Percentiles rank a stretch among this genome's conserved stretches.
These are phyloP conservation scores for Blastobotrys persicus DNA, from an alignment of 1,139 yeast genomes.

Conservation along the genomic window DNA sequence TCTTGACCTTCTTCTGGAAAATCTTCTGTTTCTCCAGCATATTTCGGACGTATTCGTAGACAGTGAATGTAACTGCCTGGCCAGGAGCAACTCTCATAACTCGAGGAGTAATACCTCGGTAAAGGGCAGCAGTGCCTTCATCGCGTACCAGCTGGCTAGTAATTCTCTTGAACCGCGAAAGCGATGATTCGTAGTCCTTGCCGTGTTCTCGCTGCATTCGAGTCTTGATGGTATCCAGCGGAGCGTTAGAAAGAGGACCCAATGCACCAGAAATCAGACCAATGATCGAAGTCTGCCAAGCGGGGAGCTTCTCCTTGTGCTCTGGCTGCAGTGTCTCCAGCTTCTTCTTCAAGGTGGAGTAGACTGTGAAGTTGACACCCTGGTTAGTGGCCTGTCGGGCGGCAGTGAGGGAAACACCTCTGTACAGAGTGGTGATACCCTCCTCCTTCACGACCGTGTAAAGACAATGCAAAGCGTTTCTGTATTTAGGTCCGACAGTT, in stretches of 20 bases:
- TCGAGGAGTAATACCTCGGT: constrained; percentile 97
- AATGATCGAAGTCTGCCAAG: constrained; percentile 90
- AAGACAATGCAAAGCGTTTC: constrained; percentile 90
- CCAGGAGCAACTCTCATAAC: constrained; percentile 99
- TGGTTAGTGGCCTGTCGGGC: constrained; percentile 98
- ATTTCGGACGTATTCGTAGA: constrained; percentile 83
- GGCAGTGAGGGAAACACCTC: constrained; percentile 95
- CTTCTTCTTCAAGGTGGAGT: constrained; percentile 75
- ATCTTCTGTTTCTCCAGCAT: constrained; percentile 54
- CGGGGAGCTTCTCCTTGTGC: constrained; percentile 62
- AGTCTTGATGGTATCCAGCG: constrained; percentile 94
- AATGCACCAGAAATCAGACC: constrained; percentile 94
- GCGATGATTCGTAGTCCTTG: constrained; percentile 62
- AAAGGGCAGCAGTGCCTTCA: constrained; percentile 84
- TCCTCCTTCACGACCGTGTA: constrained; percentile 84
- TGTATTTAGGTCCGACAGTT: constrained; percentile 73
- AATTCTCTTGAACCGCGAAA: constrained; percentile 75
- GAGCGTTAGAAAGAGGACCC: constrained; percentile 97
- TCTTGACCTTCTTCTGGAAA: constrained; percentile 18
- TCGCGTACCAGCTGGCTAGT: constrained; percentile 79
- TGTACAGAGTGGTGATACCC: constrained; percentile 82
- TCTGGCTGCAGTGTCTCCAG: constrained; percentile 63
- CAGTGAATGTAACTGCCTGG: constrained; percentile 97
- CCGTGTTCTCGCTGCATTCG: constrained; percentile 91
- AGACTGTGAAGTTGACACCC: constrained; percentile 96